Percentiles rank a stretch among this genome's conserved stretches.
Evolutionary conservation across 768 basidiomycete genomes (phyloP).

Genomic region (Serpula lacrymans): DNA sequence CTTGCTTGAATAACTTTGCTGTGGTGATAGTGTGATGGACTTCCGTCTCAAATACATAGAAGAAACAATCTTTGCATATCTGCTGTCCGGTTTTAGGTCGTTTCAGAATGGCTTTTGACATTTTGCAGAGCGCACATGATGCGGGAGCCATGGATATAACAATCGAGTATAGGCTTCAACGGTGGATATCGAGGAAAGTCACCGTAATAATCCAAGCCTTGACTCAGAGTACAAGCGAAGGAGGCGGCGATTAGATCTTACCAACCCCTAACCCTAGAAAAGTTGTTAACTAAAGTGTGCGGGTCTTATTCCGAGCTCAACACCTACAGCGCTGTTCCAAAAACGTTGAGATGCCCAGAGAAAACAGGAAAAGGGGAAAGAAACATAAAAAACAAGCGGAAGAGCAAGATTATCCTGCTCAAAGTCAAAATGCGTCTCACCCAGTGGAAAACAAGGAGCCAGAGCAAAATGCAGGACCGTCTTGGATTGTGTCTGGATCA

Average conservation of each 20-base stretch:
- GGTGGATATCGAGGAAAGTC: no score
- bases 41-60: slow-evolving; percentile 96
- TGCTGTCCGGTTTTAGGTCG: slow-evolving; percentile 97
- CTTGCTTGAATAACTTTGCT: slow-evolving; percentile 77
- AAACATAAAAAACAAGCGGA: slow-evolving; percentile 60
- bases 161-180: no score
- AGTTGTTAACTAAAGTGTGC: no score
- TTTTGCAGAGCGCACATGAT: slow-evolving; percentile 72
- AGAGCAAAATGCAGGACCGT: slow-evolving; percentile 43
- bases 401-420: slow-evolving; percentile 12
- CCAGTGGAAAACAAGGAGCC: not conserved
- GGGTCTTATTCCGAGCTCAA: no score
- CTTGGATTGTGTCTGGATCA: slow-evolving; percentile 62
- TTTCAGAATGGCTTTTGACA: slow-evolving; percentile 81
- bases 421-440: slow-evolving; percentile 6
- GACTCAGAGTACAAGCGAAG: no score
- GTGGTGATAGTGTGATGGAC: slow-evolving; percentile 93
- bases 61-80: slow-evolving; percentile 96
- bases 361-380: slow-evolving; percentile 74
- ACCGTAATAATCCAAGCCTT: no score
- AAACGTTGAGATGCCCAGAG: slow-evolving; percentile 56
- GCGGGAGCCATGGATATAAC: slow-evolving; percentile 72
- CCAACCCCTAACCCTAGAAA: no score
- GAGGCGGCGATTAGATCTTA: no score
- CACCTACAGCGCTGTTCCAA: not conserved